These are phyloP conservation scores for Microsporum canis DNA, from an alignment of 2,329 filamentous ascomycete genomes.

Conservation along the genomic window DNA sequence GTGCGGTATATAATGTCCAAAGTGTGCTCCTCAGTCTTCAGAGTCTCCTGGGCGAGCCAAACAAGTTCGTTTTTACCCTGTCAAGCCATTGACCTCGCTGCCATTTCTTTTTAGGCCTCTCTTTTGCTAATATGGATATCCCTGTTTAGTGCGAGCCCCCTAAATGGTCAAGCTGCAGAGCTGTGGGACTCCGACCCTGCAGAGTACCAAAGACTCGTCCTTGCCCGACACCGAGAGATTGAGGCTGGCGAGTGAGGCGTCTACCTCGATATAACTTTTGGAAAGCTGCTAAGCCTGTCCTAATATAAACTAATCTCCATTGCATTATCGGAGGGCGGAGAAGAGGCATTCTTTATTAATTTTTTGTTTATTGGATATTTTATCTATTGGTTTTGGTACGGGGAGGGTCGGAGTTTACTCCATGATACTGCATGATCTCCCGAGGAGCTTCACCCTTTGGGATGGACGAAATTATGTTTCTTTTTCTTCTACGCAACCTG, in stretches of 20 bases:
- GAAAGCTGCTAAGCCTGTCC: not conserved
- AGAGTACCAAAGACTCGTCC: conserved; percentile 72
- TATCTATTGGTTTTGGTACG: not conserved
- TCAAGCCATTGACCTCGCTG: conserved; percentile 53
- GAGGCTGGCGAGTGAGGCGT: conserved; percentile 34
- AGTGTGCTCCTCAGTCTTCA: conserved; percentile 87
- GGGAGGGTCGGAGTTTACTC: not conserved
- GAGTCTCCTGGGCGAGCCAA: conserved; percentile 89
- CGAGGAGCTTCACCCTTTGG: not conserved
- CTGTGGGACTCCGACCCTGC: conserved; percentile 82
- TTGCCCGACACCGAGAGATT: conserved; percentile 51
- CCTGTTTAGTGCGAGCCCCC: conserved; percentile 61
- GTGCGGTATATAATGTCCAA: conserved; percentile 91
- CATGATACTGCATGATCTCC: not conserved
- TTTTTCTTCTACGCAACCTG: not conserved
- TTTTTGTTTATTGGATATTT: not conserved
- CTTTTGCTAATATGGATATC: conserved; percentile 59
- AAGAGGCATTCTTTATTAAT: not conserved
- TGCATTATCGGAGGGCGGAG: not conserved
- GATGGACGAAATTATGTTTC: not conserved
- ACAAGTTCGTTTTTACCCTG: conserved; percentile 63
- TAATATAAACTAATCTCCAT: not conserved
- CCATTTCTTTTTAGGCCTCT: conserved; percentile 72
- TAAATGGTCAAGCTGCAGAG: conserved; percentile 93
- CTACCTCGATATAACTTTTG: not conserved